Evolutionary conservation across 1,139 yeast species (phyloP).

Genomic region (Eremothecium sinecaudum): DNA sequence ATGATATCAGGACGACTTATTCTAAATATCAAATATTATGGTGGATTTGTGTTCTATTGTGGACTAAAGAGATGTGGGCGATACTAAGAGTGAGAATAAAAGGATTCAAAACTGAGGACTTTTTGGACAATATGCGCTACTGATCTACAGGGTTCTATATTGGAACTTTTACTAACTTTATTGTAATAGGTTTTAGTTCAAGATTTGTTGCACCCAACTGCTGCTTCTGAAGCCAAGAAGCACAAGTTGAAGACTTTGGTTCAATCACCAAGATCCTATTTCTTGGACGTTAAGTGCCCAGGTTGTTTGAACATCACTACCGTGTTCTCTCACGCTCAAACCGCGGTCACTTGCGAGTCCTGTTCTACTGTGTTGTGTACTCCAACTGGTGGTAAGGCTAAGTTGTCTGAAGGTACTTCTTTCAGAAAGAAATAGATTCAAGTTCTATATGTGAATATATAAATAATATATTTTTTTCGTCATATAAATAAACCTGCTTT

Average conservation of each 20-base stretch:
- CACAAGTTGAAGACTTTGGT: conserved; percentile 97
- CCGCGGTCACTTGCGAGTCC: conserved; percentile 98
- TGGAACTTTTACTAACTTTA: neutral
- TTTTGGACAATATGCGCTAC: too few relatives aligned
- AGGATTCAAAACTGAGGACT: too few relatives aligned
- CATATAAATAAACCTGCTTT: conserved; percentile 6
- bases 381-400: conserved; percentile 99
- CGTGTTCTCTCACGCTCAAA: conserved; percentile 99
- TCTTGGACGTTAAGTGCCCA: conserved; percentile 99
- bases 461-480: conserved; percentile 3
- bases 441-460: conserved; percentile 16
- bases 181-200: conserved; percentile 74
- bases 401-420: conserved; percentile 97
- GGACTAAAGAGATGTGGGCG: neutral
- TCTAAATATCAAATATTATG: neutral
- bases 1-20: neutral
- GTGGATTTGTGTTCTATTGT: neutral
- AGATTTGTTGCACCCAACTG: conserved; percentile 95
- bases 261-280: conserved; percentile 95
- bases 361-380: conserved; percentile 97
- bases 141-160: neutral
- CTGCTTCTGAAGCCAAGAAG: conserved; percentile 91
- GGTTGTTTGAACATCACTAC: conserved; percentile 99
- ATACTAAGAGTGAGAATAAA: neutral
- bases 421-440: conserved; percentile 90